A percentile compares a stretch with the other conserved stretches of the same genome.
Conservation (phyloP, 441 rosid species). For the Gossypium davidsonii region DNA sequence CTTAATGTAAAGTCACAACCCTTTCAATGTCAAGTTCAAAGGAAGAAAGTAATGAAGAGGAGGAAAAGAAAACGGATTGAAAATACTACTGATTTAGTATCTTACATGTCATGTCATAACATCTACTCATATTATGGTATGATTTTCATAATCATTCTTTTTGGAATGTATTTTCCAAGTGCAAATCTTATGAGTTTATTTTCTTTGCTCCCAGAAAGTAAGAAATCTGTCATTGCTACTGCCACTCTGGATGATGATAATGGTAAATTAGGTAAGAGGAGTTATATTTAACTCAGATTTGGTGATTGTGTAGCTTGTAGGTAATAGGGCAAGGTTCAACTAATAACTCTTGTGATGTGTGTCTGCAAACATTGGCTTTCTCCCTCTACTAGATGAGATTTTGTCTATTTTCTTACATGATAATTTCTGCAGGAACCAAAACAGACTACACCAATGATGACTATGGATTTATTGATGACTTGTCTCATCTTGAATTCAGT, state of each 20-base stretch:
- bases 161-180: background rate
- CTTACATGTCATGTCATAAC: slow-evolving; percentile 47
- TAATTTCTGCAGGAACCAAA: slow-evolving; percentile 37
- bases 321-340: background rate
- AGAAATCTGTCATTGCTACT: slow-evolving; percentile 36
- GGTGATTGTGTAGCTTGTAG: background rate
- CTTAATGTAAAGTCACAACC: slow-evolving; percentile 38
- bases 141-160: slow-evolving; percentile 9
- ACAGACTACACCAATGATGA: slow-evolving; percentile 27
- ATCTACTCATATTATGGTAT: slow-evolving; percentile 72
- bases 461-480: slow-evolving; percentile 35
- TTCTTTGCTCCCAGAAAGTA: slow-evolving; percentile 35
- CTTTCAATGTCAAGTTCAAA: slow-evolving; percentile 31
- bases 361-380: background rate
- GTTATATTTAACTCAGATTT: background rate
- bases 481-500: slow-evolving; percentile 34
- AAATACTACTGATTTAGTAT: slow-evolving; percentile 46
- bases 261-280: slow-evolving; percentile 44
- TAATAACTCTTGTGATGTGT: background rate
- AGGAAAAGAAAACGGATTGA: slow-evolving; percentile 64
- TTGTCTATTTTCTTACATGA: background rate
- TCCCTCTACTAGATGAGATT: background rate
- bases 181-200: slow-evolving; percentile 5
- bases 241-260: slow-evolving; percentile 33
- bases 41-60: slow-evolving; percentile 50